Evolutionary conservation across 768 basidiomycete genomes (phyloP).

Genomic region (Mycena crocata): DNA sequence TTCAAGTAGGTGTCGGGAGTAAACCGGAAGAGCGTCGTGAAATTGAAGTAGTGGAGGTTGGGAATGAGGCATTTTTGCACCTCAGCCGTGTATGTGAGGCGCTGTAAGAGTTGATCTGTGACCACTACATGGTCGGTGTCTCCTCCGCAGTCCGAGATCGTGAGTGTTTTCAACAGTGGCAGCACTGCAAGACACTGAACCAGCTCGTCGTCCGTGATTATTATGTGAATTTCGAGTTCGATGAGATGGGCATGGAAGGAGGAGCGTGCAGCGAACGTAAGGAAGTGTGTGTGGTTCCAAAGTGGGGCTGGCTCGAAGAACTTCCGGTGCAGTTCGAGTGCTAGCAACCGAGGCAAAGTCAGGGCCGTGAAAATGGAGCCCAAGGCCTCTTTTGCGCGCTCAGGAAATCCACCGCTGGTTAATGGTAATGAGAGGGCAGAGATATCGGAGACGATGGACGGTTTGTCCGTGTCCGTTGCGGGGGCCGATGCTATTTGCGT

Average conservation of each 20-base stretch:
- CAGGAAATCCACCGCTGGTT: too few species aligned
- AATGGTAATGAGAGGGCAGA: too few species aligned
- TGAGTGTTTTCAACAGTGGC: not conserved
- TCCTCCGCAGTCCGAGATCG: not conserved
- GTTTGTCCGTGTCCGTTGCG: too few species aligned
- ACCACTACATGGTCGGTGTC: not conserved
- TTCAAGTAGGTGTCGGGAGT: too few species aligned
- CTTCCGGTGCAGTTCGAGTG: not conserved
- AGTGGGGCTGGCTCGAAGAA: not conserved
- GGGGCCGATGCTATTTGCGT: too few species aligned
- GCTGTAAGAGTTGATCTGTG: not conserved
- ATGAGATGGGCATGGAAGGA: not conserved
- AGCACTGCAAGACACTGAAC: slow-evolving; percentile 1
- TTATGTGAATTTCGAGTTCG: not conserved
- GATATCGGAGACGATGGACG: too few species aligned
- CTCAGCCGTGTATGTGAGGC: not conserved
- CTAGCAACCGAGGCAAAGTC: not conserved
- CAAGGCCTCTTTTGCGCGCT: not conserved
- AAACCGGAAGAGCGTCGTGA: not conserved
- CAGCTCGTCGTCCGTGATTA: slow-evolving; percentile 1
- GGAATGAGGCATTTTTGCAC: not conserved
- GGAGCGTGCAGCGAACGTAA: not conserved
- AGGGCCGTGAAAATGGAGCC: not conserved
- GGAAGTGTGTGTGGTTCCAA: not conserved
- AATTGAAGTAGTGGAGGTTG: not conserved